Conservation (phyloP, 169 alveolate genomes). For the Blepharisma undulans region DNA sequence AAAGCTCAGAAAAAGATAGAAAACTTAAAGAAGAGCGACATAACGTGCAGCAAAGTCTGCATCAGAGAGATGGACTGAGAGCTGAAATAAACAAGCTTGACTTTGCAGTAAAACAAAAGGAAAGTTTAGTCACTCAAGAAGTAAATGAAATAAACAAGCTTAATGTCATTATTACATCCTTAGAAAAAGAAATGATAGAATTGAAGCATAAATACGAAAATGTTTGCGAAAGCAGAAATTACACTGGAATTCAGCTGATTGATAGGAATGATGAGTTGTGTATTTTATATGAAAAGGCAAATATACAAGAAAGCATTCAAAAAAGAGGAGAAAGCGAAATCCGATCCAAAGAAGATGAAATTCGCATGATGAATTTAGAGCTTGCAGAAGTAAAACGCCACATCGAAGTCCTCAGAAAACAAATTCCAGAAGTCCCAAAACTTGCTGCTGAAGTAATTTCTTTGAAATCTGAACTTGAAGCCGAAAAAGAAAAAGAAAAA, state of each 20-base stretch:
- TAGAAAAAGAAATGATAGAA: slow-evolving; percentile 87
- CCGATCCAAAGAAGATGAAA: slow-evolving; percentile 80
- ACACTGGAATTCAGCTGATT: slow-evolving; percentile 89
- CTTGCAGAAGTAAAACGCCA: slow-evolving; percentile 75
- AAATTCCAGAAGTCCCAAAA: slow-evolving; percentile 82
- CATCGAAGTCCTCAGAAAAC: slow-evolving; percentile 79
- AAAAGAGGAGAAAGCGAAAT: slow-evolving; percentile 83
- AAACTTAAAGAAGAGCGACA: slow-evolving; percentile 79
- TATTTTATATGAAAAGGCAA: slow-evolving; percentile 88
- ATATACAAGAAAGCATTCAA: slow-evolving; percentile 82
- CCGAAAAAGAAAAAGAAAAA: slow-evolving; percentile 66
- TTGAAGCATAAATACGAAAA: slow-evolving; percentile 80
- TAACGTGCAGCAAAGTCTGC: slow-evolving; percentile 62
- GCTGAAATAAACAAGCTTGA: slow-evolving; percentile 81
- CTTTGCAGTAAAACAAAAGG: slow-evolving; percentile 69
- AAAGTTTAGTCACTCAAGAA: slow-evolving; percentile 81
- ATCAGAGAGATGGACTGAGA: slow-evolving; percentile 76
- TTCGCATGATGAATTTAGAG: slow-evolving; percentile 79
- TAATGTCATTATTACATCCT: slow-evolving; percentile 82
- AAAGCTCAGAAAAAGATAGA: slow-evolving; percentile 83
- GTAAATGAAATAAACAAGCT: slow-evolving; percentile 89
- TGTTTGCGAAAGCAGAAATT: slow-evolving; percentile 89
- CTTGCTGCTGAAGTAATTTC: slow-evolving; percentile 72
- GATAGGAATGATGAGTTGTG: slow-evolving; percentile 93
- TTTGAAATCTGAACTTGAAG: slow-evolving; percentile 66